phyloP scores from a whole-genome alignment of 176 grass and related monocot species.

The Rhipidocladum racemiflorum region DNA sequence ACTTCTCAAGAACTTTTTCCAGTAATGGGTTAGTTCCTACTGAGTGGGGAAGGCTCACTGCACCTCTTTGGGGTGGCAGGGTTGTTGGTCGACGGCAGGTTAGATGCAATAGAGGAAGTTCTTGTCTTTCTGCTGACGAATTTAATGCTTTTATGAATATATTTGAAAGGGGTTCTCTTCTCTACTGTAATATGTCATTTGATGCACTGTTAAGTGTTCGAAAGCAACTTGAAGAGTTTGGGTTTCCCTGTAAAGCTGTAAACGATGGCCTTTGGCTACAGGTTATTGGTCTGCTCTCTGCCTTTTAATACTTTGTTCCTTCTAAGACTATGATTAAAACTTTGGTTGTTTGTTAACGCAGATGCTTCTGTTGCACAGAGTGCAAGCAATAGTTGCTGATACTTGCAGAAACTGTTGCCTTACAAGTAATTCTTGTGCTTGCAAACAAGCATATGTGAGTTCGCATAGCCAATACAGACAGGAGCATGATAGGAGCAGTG shows the following conservation, averaged over 20 bases:
- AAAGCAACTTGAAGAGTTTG: conserved; percentile 97
- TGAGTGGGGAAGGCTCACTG: conserved; percentile 66
- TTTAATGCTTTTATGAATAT: conserved; percentile 93
- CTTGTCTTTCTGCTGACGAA: conserved; percentile 74
- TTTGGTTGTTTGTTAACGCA: conserved; percentile 51
- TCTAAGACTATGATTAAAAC: conserved; percentile 25
- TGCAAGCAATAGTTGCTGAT: conserved; percentile 85
- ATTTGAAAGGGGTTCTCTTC: conserved; percentile 94
- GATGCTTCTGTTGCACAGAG: conserved; percentile 91
- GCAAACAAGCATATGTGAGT: conserved; percentile 82
- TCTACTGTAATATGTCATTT: conserved; percentile 99
- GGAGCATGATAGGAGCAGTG: conserved; percentile 72
- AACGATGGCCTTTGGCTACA: conserved; percentile 99
- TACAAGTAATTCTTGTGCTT: conserved; percentile 78
- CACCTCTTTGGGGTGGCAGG: conserved; percentile 78
- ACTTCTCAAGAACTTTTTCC: conserved; percentile 48
- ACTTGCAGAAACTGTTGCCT: conserved; percentile 96
- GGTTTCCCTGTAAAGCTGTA: conserved; percentile 95
- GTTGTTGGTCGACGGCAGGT: conserved; percentile 68
- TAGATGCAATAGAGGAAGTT: conserved; percentile 55
- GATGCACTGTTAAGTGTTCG: conserved; percentile 83
- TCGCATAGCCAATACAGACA: conserved; percentile 77
- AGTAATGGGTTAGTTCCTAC: conserved; percentile 42
- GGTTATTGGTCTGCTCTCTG: conserved; percentile 41
- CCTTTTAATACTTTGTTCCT: conserved; percentile 24